Evolutionary conservation across 2,329 filamentous ascomycete genomes (phyloP).

Genomic region (Fusarium paranaense): DNA sequence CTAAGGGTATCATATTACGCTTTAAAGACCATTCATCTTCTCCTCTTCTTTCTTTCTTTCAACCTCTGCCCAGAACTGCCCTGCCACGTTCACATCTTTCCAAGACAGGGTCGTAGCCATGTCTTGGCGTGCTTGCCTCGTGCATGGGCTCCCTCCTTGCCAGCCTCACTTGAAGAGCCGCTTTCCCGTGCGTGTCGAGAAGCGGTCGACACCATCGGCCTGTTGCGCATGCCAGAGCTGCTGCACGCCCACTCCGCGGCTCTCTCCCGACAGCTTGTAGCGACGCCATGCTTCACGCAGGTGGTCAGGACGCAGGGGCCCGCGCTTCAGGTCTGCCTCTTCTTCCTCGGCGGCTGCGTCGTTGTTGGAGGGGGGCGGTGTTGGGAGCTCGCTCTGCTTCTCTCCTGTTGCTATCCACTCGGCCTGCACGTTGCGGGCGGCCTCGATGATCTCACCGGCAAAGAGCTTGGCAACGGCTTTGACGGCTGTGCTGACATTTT

Average conservation of each 20-base stretch:
- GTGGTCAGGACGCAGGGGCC: constrained; percentile 79
- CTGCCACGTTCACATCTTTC: constrained; percentile 1
- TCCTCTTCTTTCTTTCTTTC: not conserved
- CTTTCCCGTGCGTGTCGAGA: constrained; percentile 64
- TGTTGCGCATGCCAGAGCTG: constrained; percentile 72
- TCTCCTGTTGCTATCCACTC: constrained; percentile 76
- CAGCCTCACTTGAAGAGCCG: constrained; percentile 63
- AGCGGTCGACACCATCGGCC: constrained; percentile 69
- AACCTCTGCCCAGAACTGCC: not conserved
- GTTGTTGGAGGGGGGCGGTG: constrained; percentile 52
- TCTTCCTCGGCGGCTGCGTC: constrained; percentile 45
- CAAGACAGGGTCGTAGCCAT: constrained; percentile 1
- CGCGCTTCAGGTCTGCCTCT: constrained; percentile 52
- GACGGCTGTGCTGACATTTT: constrained; percentile 80
- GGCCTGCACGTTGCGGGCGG: constrained; percentile 75
- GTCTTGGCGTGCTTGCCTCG: not conserved
- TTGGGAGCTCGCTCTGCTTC: constrained; percentile 65
- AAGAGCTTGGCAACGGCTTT: constrained; percentile 82
- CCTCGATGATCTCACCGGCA: constrained; percentile 80
- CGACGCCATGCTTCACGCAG: constrained; percentile 78
- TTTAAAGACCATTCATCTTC: constrained; percentile 24
- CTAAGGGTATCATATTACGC: constrained; percentile 35
- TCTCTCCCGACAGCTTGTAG: constrained; percentile 72
- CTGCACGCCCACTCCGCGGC: constrained; percentile 71
- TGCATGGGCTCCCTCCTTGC: not conserved